phyloP scores from a whole-genome alignment of 768 basidiomycete genomes.

The Boletus edulis region DNA sequence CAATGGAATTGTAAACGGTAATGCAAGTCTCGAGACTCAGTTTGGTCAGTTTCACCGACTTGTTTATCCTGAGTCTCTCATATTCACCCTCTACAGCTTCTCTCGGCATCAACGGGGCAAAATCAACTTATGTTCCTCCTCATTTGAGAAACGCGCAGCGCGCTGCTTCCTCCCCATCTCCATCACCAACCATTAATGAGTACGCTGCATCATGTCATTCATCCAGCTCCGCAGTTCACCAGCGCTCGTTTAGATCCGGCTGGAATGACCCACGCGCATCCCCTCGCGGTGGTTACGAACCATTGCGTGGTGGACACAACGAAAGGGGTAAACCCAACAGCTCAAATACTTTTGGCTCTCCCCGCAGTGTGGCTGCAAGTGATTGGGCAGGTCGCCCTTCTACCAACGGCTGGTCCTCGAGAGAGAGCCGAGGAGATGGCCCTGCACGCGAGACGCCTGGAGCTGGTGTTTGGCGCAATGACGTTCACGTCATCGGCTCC shows the following conservation, averaged over 20 bases:
- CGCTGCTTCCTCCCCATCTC: constrained; percentile 59
- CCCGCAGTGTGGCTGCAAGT: constrained; percentile 32
- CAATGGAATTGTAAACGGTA: constrained; percentile 87
- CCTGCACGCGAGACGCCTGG: constrained; percentile 49
- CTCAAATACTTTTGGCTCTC: constrained; percentile 39
- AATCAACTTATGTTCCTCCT: constrained; percentile 86
- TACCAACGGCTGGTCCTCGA: constrained; percentile 38
- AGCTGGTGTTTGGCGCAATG: constrained; percentile 82
- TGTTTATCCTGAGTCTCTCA: not conserved
- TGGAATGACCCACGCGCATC: constrained; percentile 76
- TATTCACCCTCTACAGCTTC: constrained; percentile 45
- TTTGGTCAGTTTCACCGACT: constrained; percentile 51
- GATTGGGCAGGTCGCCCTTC: constrained; percentile 44
- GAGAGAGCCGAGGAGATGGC: constrained; percentile 31
- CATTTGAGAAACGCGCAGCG: constrained; percentile 85
- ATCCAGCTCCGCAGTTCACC: constrained; percentile 14
- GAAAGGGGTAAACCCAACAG: constrained; percentile 37
- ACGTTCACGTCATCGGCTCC: constrained; percentile 77
- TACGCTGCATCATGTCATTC: constrained; percentile 33
- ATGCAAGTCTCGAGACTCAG: constrained; percentile 67
- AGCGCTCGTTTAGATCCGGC: constrained; percentile 48
- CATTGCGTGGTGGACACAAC: constrained; percentile 41
- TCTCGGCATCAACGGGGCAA: constrained; percentile 67
- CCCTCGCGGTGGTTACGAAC: constrained; percentile 49
- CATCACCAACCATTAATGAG: constrained; percentile 45